Conservation (phyloP, 73 alveolate genomes). For the Effrenium voratum region DNA sequence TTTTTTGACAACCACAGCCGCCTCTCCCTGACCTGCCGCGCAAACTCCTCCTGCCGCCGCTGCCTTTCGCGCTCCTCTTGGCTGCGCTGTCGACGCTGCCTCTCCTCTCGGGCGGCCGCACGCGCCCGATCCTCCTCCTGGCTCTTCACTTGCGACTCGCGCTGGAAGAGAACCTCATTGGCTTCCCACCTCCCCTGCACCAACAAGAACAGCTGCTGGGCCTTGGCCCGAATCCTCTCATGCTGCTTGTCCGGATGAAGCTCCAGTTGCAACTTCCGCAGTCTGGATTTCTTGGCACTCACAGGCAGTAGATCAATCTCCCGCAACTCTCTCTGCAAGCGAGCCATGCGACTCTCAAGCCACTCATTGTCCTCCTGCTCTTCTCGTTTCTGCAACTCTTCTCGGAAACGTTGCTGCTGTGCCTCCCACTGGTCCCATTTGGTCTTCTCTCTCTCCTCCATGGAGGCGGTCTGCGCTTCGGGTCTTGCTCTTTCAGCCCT, state of each 20-base stretch:
- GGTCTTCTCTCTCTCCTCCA: background rate
- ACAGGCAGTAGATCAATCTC: conserved; percentile 39
- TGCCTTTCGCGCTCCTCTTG: conserved; percentile 72
- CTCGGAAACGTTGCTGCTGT: conserved; percentile 59
- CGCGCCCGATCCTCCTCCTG: conserved; percentile 43
- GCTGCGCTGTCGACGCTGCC: conserved; percentile 57
- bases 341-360: conserved; percentile 54
- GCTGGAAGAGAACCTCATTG: conserved; percentile 47
- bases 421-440: conserved; percentile 72
- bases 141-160: conserved; percentile 17
- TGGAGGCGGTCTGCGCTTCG: background rate
- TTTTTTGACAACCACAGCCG: too few species aligned
- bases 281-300: conserved; percentile 25
- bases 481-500: too few species aligned
- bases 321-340: conserved; percentile 31
- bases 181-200: conserved; percentile 90
- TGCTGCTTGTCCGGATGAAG: conserved; percentile 94
- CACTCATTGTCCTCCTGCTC: conserved; percentile 61
- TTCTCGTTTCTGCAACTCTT: conserved; percentile 53
- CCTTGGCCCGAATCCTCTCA: conserved; percentile 47
- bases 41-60: conserved; percentile 12
- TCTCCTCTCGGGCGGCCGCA: conserved; percentile 38
- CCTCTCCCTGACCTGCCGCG: background rate
- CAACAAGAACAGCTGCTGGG: conserved; percentile 52
- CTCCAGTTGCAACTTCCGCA: conserved; percentile 72